Percentiles rank a stretch among this genome's conserved stretches.
These are phyloP conservation scores for Candida cerambycidarum DNA, from an alignment of 805 yeast genomes.

Conservation along the genomic window DNA sequence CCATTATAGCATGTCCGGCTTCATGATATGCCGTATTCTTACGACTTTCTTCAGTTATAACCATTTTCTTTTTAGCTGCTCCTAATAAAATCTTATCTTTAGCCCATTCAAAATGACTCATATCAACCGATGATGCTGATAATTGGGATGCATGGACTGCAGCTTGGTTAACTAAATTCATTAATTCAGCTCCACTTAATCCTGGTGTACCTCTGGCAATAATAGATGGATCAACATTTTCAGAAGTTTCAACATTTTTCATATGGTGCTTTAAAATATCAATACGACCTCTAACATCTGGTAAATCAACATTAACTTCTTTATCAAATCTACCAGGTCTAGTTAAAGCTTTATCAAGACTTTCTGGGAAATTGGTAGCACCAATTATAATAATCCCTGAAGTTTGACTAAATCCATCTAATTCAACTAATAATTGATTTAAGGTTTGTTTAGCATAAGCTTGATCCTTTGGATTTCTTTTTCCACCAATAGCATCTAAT, in stretches of 20 bases:
- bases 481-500: slow-evolving; percentile 97
- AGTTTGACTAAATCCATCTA: slow-evolving; percentile 92
- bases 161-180: slow-evolving; percentile 96
- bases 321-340: slow-evolving; percentile 99
- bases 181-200: slow-evolving; percentile 94
- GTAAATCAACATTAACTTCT: slow-evolving; percentile 90
- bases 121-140: slow-evolving; percentile 85
- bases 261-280: slow-evolving; percentile 90
- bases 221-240: slow-evolving; percentile 82
- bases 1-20: slow-evolving; percentile 99
- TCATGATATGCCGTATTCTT: slow-evolving; percentile 96
- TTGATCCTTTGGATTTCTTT: slow-evolving; percentile 95
- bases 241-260: slow-evolving; percentile 83
- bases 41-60: slow-evolving; percentile 91
- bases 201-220: slow-evolving; percentile 98
- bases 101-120: slow-evolving; percentile 97
- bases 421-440: slow-evolving; percentile 91
- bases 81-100: slow-evolving; percentile 97
- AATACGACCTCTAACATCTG: slow-evolving; percentile 96
- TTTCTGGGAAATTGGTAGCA: slow-evolving; percentile 97
- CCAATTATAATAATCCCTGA: slow-evolving; percentile 95
- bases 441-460: slow-evolving; percentile 97
- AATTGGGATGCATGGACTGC: slow-evolving; percentile 95
- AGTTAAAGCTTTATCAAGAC: slow-evolving; percentile 93
- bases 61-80: slow-evolving; percentile 97